Evolutionary conservation across 139 green algal species (phyloP).

Genomic region (Mychonastes homosphaera): DNA sequence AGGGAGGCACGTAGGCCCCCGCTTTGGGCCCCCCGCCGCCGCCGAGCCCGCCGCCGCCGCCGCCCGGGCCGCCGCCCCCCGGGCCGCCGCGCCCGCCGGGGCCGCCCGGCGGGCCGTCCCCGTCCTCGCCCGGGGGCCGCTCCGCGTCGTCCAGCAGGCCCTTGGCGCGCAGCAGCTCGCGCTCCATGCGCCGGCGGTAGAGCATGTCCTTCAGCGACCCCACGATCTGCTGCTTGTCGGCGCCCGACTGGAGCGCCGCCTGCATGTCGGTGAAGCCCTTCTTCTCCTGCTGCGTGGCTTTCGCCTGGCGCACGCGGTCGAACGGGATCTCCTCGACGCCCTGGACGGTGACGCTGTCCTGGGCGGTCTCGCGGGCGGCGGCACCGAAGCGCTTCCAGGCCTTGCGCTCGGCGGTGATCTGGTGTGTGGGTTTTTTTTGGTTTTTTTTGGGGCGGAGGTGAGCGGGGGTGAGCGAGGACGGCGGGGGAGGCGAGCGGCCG

Average conservation of each 20-base stretch:
- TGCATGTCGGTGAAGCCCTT: conserved; percentile 64
- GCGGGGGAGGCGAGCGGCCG: too few species aligned
- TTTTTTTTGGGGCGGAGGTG: too few species aligned
- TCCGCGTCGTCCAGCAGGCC: conserved; percentile 63
- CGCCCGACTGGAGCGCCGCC: conserved; percentile 37
- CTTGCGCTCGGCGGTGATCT: conserved; percentile 54
- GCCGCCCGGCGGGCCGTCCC: too few species aligned
- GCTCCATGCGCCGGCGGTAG: conserved; percentile 78
- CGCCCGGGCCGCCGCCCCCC: background rate
- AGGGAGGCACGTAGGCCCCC: conserved; percentile 80
- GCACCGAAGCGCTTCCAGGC: conserved; percentile 82
- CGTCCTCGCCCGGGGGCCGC: conserved; percentile 66
- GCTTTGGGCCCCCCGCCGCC: conserved; percentile 34
- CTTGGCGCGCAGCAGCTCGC: conserved; percentile 75
- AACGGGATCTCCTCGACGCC: conserved; percentile 87
- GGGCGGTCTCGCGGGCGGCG: conserved; percentile 73
- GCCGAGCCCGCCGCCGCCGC: conserved; percentile 9
- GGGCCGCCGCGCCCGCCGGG: background rate
- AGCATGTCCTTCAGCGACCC: conserved; percentile 67
- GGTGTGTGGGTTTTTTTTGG: too few species aligned
- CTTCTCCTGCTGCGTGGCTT: conserved; percentile 81
- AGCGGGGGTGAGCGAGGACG: too few species aligned
- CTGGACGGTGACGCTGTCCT: conserved; percentile 73
- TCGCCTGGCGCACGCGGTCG: conserved; percentile 62
- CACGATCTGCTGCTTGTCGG: conserved; percentile 26